Base-by-base conservation (phyloP, 306 rosid genomes). In the Canavalia ensiformis region DNA sequence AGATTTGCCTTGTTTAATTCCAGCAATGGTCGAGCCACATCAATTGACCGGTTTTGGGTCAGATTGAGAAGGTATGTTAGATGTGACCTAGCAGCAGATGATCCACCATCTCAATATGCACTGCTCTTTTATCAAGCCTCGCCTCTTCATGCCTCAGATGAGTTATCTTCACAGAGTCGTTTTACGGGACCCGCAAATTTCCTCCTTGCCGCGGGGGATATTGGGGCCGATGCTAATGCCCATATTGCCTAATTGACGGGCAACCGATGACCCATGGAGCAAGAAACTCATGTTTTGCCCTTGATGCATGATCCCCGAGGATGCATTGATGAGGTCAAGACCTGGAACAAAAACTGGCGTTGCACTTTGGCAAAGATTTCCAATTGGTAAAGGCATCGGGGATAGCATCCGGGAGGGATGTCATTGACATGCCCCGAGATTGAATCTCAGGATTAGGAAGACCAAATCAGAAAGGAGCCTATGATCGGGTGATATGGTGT, bases 101-200 rank as follows among this genome's bases (percentile, higher is more conserved):
- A 72, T 28, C 91, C 90, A 42, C 89, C 81, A 84, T 91, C 97
- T 56, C 88, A 49, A 90, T 80, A 79, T 44, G 88, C 84, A 83
- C 98, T 45, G 88, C 30, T 62, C 87, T 86, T 84, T 90, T 94
- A 77, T 96, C 97, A 82, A 96, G 94, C 79, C 90, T 87, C 82
- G 94, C 79, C 81, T 92, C 98, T 84, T 96, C 94, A 70, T 87
- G 97, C 1, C 42, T 96, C 94, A 35, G 99, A 89, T 96, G 96
- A 77, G 97, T 96, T 68, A 96, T 96, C 88, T 91, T 96, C 18
- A 94, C 97, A 34, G 91, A 49, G 84, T 79, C 29, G 81, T 78
- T 82, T 89, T 96, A 57, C 98, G 98, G 62, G 77, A 59, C 77
- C 88, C 0, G 86, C 65, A 92, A 82, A 92, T 64, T 94, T 92